Evolutionary conservation across 2,329 filamentous ascomycete genomes (phyloP), one percentile per base, ranked within the genome.

Genomic region (Drechslera avenae): DNA sequence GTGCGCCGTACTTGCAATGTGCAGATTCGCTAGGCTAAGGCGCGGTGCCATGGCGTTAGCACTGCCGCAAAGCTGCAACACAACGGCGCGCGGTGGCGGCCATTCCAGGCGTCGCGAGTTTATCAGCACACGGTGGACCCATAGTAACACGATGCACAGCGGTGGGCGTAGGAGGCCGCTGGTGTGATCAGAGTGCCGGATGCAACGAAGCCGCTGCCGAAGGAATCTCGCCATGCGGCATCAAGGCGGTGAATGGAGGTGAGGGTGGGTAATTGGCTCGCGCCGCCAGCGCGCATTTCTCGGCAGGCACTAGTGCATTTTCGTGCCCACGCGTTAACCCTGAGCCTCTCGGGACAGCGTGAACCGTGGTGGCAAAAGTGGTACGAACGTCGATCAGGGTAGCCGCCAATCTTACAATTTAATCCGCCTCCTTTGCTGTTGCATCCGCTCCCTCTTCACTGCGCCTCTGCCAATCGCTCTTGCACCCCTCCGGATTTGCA

Each of bases 311-410:
- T 59, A 64, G 53, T 44, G 21, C 49, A 28, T 28, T 26, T 46
- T n/a, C 36, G 10, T 28, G 36, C 46, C 50, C 52, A 39, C 34
- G 33, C 40, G 34, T 34, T 28, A 28, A 28, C 26, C 26, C 26
- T 28, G 26, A 16, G 40, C 45, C 32, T 32, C 41, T 47, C 60
- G 63, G 62, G 60, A 57, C 58, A 39, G 54, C 50, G 41, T 42
- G 48, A 43, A 51, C 60, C 63, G 63, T 56, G 52, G 47, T 54
- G 56, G 58, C 50, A 32, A 65, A 67, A 69, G 65, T 69, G 62
- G 65, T 62, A 56, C 55, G 50, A 49, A 48, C 41, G 59, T 48
- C 53, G 60, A 65, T 67, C 62, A 42, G 53, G 50, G 60, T 47
- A 56, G 26, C 47, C 53, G 57, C 54, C 62, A 54, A 56, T 59